phyloP scores from a whole-genome alignment of 805 yeast species.

The Monosporozyma solicola region DNA sequence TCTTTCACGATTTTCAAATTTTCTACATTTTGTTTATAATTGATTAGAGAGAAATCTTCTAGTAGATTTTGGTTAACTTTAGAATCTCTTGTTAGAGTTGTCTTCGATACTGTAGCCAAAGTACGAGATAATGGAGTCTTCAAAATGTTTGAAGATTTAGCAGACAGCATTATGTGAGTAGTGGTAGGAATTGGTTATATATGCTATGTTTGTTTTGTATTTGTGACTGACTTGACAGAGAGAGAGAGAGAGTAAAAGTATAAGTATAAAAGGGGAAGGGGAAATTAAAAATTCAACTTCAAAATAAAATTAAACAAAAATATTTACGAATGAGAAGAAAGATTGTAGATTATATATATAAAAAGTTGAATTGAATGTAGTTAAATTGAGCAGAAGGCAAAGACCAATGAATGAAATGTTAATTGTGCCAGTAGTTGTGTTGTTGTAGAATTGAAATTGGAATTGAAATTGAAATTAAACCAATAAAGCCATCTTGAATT shows the following conservation, averaged over 20 bases:
- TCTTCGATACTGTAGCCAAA: constrained; percentile 32
- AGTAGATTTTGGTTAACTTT: constrained; percentile 73
- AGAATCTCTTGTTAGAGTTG: constrained; percentile 47
- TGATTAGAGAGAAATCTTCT: constrained; percentile 77
- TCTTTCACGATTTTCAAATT: constrained; percentile 76
- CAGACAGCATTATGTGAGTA: constrained; percentile 23
- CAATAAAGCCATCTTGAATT: no score
- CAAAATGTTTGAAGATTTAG: constrained; percentile 18
- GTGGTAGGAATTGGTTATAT: no score
- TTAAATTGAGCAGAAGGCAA: no score
- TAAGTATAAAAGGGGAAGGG: background rate
- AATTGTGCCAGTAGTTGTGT: background rate
- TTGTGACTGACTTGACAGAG: no score
- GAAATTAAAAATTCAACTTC: no score
- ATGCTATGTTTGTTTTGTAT: background rate
- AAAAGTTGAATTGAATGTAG: no score
- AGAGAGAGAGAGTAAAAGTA: no score
- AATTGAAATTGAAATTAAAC: no score
- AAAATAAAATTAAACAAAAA: background rate
- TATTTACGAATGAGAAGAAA: no score
- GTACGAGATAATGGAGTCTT: constrained; percentile 26
- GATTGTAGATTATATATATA: no score
- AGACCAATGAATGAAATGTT: background rate
- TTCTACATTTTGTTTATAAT: constrained; percentile 85
- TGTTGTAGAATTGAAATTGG: no score